These are phyloP conservation scores for Thalia dealbata DNA, from an alignment of 176 grass and related monocot genomes.

Conservation along the genomic window DNA sequence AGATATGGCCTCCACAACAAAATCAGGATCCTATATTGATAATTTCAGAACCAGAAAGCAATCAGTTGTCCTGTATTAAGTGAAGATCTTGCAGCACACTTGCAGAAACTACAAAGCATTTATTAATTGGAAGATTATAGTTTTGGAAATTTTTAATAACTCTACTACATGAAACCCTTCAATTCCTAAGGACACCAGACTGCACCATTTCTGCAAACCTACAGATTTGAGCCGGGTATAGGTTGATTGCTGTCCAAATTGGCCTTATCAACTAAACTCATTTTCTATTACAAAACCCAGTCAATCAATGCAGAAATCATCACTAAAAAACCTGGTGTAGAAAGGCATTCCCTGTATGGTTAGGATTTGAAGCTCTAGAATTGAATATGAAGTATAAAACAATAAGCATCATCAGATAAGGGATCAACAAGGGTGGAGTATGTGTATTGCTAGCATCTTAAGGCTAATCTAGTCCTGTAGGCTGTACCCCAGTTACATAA, in stretches of 20 bases:
- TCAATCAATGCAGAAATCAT: no score
- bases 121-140: not conserved
- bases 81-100: not conserved
- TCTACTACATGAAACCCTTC: not conserved
- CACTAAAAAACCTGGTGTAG: no score
- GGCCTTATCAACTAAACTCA: no score
- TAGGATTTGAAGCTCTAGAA: not conserved
- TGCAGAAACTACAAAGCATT: not conserved
- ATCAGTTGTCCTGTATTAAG: not conserved
- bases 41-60: not conserved
- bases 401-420: not conserved
- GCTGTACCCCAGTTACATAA: no score
- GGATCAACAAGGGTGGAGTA: not conserved
- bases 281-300: no score
- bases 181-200: not conserved
- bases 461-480: no score
- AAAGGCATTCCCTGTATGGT: not conserved
- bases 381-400: not conserved
- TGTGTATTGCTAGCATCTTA: no score
- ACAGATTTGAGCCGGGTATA: no score
- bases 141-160: not conserved
- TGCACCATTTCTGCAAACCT: not conserved
- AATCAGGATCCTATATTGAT: conserved; percentile 44
- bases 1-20: conserved; percentile 57
- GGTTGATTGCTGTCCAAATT: no score